Evolutionary conservation across 495 filamentous ascomycete genomes (phyloP).

Genomic region (Hyaloscypha bicolor): DNA sequence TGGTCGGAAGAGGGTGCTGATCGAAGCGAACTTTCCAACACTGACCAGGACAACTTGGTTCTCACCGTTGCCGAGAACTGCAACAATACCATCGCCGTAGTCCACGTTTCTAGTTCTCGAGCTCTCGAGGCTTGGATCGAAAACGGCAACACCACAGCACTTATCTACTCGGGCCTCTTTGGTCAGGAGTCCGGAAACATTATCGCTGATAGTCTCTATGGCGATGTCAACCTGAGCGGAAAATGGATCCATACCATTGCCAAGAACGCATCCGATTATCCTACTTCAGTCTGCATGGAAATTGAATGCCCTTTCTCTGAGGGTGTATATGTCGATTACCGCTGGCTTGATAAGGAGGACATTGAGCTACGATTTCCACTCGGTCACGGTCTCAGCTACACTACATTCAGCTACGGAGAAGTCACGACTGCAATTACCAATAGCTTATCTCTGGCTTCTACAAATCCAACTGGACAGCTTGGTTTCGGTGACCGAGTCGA

Average conservation of each 20-base stretch:
- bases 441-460: constrained; percentile 64
- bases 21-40: constrained; percentile 9
- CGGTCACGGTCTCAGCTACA: constrained; percentile 85
- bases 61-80: constrained; percentile 11
- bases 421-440: constrained; percentile 48
- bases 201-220: constrained; percentile 86
- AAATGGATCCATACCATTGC: constrained; percentile 88
- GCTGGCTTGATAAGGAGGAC: constrained; percentile 71
- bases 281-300: constrained; percentile 44
- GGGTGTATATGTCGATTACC: constrained; percentile 91
- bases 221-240: constrained; percentile 78
- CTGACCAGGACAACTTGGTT: constrained; percentile 7
- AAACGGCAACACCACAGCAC: constrained; percentile 6
- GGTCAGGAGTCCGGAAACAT: constrained; percentile 89
- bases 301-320: constrained; percentile 82
- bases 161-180: constrained; percentile 88
- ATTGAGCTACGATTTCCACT: constrained; percentile 82
- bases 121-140: constrained; percentile 11
- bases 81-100: constrained; percentile 15
- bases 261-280: constrained; percentile 73
- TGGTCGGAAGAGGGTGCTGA: constrained; percentile 17
- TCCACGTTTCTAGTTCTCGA: background rate
- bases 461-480: constrained; percentile 62
- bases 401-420: constrained; percentile 76
- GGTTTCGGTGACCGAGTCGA: constrained; percentile 76